phyloP scores from a whole-genome alignment of 1,139 yeast species.

The Torulaspora globosa region DNA sequence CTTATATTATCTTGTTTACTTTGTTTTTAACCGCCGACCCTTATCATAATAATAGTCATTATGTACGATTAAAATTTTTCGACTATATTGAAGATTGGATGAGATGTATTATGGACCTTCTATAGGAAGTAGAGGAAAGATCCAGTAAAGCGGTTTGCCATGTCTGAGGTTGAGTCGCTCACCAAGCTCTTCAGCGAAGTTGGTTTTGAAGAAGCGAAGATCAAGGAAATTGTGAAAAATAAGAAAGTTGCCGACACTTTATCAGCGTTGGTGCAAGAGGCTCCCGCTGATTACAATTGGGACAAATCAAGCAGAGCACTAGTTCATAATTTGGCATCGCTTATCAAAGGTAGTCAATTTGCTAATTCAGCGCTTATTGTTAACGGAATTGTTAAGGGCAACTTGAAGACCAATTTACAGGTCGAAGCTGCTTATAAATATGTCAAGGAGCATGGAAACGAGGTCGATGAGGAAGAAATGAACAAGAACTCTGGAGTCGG shows the following conservation, averaged over 20 bases:
- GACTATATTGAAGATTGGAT: background rate
- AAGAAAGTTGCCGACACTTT: conserved; percentile 75
- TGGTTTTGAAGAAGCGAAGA: conserved; percentile 69
- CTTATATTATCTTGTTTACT: conserved; percentile 1
- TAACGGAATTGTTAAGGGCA: conserved; percentile 58
- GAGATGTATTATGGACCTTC: background rate
- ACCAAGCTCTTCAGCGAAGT: conserved; percentile 49
- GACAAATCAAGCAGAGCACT: conserved; percentile 55
- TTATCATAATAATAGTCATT: background rate
- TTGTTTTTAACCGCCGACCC: conserved; percentile 9
- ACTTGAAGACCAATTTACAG: conserved; percentile 65
- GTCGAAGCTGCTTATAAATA: conserved; percentile 78
- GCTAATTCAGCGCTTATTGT: conserved; percentile 50
- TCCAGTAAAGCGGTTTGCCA: conserved; percentile 2
- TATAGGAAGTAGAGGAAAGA: background rate
- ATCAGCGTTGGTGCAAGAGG: conserved; percentile 50
- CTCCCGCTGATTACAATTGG: conserved; percentile 37
- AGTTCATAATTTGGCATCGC: conserved; percentile 72
- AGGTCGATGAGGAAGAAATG: conserved; percentile 46
- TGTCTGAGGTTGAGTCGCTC: conserved; percentile 43
- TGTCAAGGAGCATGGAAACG: conserved; percentile 46
- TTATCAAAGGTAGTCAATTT: conserved; percentile 45
- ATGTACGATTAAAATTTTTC: conserved; percentile 4
- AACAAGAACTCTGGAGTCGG: conserved; percentile 79
- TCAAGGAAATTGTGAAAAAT: conserved; percentile 75